Evolutionary conservation across 2,329 filamentous ascomycete genomes (phyloP).

Genomic region (Colletotrichum sp.): DNA sequence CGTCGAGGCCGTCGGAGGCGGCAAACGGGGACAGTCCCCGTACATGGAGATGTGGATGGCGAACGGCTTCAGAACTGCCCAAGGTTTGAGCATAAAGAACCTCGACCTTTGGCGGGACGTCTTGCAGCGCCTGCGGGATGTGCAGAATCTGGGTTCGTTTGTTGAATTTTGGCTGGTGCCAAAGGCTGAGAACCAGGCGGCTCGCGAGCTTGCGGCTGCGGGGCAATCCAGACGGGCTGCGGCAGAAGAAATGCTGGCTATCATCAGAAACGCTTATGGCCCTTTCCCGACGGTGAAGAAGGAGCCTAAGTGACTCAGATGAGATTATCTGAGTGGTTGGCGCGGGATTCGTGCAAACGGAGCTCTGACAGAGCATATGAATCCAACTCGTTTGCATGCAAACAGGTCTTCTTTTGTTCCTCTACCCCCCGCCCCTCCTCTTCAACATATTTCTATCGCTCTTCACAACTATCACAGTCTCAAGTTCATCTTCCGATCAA

Average conservation of each 20-base stretch:
- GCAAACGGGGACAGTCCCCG: not conserved
- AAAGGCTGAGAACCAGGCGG: not conserved
- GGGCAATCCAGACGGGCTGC: not conserved
- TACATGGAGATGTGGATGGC: not conserved
- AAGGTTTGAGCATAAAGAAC: not conserved
- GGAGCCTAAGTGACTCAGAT: not conserved
- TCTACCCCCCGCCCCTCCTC: not conserved
- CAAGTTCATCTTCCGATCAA: not conserved
- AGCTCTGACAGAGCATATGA: not conserved
- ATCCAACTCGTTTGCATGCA: fast-evolving
- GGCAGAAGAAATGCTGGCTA: not conserved
- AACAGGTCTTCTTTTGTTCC: not conserved
- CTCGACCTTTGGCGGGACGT: not conserved
- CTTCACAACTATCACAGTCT: not conserved
- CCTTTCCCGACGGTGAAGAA: not conserved
- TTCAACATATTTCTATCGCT: not conserved
- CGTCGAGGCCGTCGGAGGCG: not conserved
- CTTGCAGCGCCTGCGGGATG: not conserved
- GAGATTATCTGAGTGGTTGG: not conserved
- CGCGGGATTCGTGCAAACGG: not conserved
- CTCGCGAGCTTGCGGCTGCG: not conserved
- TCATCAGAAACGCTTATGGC: not conserved
- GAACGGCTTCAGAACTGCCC: fast-evolving
- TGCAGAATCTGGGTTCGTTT: not conserved
- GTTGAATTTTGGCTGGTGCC: not conserved